phyloP scores from a whole-genome alignment of 352 stramenopile genomes.

The Phytophthora colocasiae region DNA sequence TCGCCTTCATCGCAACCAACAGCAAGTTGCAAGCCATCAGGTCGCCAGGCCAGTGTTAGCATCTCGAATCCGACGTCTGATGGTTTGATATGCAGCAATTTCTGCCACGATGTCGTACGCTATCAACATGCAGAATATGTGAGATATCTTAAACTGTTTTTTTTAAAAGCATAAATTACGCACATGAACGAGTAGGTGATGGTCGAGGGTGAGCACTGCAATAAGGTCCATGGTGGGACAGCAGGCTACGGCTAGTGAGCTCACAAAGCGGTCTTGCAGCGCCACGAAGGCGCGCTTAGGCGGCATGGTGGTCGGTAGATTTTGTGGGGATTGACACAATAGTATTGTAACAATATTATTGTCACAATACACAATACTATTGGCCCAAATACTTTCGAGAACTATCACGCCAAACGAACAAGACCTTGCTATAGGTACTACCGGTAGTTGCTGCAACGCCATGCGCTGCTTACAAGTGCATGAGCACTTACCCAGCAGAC shows the following conservation, averaged over 20 bases:
- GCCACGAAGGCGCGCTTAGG: constrained; percentile 56
- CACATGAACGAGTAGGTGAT: constrained; percentile 79
- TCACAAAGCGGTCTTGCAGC: constrained; percentile 79
- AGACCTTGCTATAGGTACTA: not conserved
- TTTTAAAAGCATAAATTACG: constrained; percentile 17
- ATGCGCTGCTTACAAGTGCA: constrained; percentile 9
- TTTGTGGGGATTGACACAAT: not conserved
- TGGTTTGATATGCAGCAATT: constrained; percentile 71
- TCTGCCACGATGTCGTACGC: constrained; percentile 82
- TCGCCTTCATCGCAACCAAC: constrained; percentile 76
- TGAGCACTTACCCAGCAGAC: not conserved
- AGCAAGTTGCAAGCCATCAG: constrained; percentile 67
- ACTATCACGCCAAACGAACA: too few species aligned
- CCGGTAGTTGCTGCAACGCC: not conserved
- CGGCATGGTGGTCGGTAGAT: constrained; percentile 14
- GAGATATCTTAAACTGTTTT: not conserved
- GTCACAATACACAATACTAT: too few species aligned
- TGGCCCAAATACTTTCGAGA: too few species aligned
- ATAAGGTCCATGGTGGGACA: constrained; percentile 86
- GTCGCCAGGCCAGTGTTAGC: constrained; percentile 64
- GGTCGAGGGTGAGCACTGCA: constrained; percentile 70
- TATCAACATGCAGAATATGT: constrained; percentile 25
- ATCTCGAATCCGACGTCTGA: constrained; percentile 68
- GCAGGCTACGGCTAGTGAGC: constrained; percentile 53
- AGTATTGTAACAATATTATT: too few species aligned